Evolutionary conservation across 1,139 yeast genomes (phyloP).

Genomic region (Geotrichum reessii): DNA sequence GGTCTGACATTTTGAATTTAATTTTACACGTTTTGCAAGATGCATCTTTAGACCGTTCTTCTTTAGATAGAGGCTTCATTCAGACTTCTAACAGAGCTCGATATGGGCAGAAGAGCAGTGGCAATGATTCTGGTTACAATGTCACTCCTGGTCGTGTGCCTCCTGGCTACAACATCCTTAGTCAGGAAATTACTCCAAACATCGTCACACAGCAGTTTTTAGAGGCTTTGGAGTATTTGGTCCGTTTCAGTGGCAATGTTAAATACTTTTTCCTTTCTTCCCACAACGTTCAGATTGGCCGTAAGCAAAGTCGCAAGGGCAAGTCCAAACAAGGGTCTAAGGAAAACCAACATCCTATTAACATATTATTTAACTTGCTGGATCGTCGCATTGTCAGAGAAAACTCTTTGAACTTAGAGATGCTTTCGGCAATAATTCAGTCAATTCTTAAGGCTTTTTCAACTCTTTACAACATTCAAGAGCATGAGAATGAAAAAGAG

Average conservation of each 20-base stretch:
- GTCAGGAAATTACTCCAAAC: slow-evolving; percentile 56
- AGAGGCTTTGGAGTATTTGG: slow-evolving; percentile 66
- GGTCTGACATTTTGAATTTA: slow-evolving; percentile 70
- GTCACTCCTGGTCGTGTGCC: slow-evolving; percentile 21
- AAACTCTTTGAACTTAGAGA: slow-evolving; percentile 71
- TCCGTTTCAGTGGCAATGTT: slow-evolving; percentile 64
- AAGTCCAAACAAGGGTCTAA: slow-evolving; percentile 38
- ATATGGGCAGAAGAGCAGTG: slow-evolving; percentile 14
- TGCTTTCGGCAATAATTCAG: slow-evolving; percentile 67
- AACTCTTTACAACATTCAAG: slow-evolving; percentile 26
- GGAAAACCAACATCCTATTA: slow-evolving; percentile 63
- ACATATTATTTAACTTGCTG: slow-evolving; percentile 56
- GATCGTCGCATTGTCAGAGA: slow-evolving; percentile 60
- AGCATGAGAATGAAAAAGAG: slow-evolving; percentile 26
- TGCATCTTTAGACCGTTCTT: slow-evolving; percentile 55
- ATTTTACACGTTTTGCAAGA: slow-evolving; percentile 68
- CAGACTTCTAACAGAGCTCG: slow-evolving; percentile 42
- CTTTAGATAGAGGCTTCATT: slow-evolving; percentile 61
- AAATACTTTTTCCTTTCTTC: slow-evolving; percentile 75
- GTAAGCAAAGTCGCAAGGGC: slow-evolving; percentile 41
- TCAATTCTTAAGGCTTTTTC: slow-evolving; percentile 70
- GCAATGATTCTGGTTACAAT: slow-evolving; percentile 30
- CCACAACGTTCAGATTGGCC: slow-evolving; percentile 58
- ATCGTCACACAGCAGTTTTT: slow-evolving; percentile 71
- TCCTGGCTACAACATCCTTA: slow-evolving; percentile 32